These are phyloP conservation scores for Parascedosporium putredinis DNA, from an alignment of 2,329 filamentous ascomycete species.

Conservation along the genomic window DNA sequence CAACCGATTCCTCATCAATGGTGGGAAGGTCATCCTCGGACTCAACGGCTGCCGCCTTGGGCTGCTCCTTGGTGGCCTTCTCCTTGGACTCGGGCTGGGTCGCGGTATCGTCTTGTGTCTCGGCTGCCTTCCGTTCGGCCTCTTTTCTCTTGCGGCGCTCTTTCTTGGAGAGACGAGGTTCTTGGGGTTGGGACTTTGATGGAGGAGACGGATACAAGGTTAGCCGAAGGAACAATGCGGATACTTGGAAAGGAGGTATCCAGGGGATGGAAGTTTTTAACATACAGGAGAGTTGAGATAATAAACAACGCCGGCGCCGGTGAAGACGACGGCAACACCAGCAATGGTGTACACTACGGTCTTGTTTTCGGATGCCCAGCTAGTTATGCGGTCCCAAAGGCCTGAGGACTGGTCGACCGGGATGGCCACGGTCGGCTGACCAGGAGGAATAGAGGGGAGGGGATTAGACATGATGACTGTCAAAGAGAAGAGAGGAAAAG, in stretches of 20 bases:
- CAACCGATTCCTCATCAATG: slow-evolving; percentile 46
- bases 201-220: neutral
- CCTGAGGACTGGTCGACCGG: slow-evolving; percentile 51
- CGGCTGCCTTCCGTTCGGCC: slow-evolving; percentile 49
- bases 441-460: slow-evolving; percentile 37
- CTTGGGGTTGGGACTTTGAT: slow-evolving; percentile 23
- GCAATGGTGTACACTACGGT: slow-evolving; percentile 92
- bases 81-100: slow-evolving; percentile 17
- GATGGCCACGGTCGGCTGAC: slow-evolving; percentile 31
- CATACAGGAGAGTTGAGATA: slow-evolving; percentile 59
- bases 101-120: slow-evolving; percentile 16
- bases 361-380: slow-evolving; percentile 94
- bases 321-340: slow-evolving; percentile 84
- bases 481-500: slow-evolving; percentile 12
- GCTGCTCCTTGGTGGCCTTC: slow-evolving; percentile 14
- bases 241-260: neutral
- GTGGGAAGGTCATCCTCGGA: slow-evolving; percentile 60
- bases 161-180: slow-evolving; percentile 73
- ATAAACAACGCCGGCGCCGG: slow-evolving; percentile 85
- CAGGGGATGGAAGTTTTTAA: slow-evolving; percentile 11
- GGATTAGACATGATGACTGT: slow-evolving; percentile 31
- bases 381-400: slow-evolving; percentile 80
- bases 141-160: slow-evolving; percentile 83
- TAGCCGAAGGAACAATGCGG: neutral
- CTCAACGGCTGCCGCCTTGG: slow-evolving; percentile 44